Conservation (phyloP, 148 eudicot species). For the Vaccinium vitisidaea region DNA sequence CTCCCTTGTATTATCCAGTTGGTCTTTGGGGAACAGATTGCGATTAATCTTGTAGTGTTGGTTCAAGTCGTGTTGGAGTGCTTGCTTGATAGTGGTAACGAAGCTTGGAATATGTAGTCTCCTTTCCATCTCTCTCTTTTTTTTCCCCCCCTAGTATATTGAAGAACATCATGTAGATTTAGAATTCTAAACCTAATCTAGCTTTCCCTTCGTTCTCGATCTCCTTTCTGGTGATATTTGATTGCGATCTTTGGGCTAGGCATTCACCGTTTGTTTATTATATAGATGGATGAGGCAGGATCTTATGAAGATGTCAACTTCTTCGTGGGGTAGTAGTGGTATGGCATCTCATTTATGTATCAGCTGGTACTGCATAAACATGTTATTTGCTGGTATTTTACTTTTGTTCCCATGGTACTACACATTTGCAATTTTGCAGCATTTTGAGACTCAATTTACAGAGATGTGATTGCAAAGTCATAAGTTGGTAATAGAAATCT, state of each 20-base stretch:
- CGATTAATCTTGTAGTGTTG: background rate
- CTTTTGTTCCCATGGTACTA: background rate
- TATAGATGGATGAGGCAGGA: background rate
- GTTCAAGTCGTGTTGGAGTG: background rate
- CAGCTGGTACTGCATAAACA: no score
- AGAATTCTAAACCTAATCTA: no score
- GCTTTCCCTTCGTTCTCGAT: no score
- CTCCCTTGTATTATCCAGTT: background rate
- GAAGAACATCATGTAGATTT: no score
- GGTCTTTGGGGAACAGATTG: background rate
- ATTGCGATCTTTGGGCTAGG: no score
- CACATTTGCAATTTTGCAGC: background rate
- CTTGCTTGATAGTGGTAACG: background rate
- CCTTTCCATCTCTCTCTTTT: background rate
- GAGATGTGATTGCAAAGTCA: background rate
- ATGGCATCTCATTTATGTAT: no score
- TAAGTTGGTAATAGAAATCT: background rate
- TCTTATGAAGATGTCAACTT: background rate
- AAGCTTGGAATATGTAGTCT: background rate
- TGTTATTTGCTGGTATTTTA: no score
- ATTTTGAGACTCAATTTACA: constrained; percentile 22
- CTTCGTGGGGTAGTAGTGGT: no score
- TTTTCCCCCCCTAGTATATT: background rate
- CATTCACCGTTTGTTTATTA: no score
- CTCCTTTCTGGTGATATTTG: no score